Base-by-base conservation (phyloP, 495 filamentous ascomycete species). In the Massariosphaeria phaeospora region DNA sequence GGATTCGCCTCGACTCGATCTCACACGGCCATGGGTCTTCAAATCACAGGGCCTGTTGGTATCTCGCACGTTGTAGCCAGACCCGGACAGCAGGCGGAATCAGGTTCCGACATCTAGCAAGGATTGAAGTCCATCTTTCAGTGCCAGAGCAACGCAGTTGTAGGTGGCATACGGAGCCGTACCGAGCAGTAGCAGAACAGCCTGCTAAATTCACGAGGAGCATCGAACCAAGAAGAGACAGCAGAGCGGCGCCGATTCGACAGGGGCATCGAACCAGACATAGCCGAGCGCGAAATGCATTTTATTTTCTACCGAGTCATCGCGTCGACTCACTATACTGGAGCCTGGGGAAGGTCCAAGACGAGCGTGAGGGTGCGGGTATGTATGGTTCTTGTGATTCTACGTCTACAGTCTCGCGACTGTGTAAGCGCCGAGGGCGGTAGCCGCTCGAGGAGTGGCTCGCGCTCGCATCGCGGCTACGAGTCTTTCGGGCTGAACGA, bases 381-480 rank as follows among this genome's bases (percentile, higher is more conserved):
- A 13, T 49, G 11, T 48, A 24, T 57, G 45, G 39, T 36, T 57
- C 46, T 44, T 57, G 54, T 30, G 33, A 30, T 36, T 49, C 52
- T 57, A 23, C n/a, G 8, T 53, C 54, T 44, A 50, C 11, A 30
- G 11, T 44, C 30, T 7, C 46, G 44, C 44, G 54, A n/a, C 36
- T 33, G 17, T 57, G 6, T 57, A 57, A 57, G 54, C 54, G 54
- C 54, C 45, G 45, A 25, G 45, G 25, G 35, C 24, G 54, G n/a
- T 36, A 44, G 44, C 45, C 18, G 38, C 25, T 42, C 17, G 54
- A 50, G 21, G 38, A 41, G 27, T 13, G 35, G 36, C 45, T 44
- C 29, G 44, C 39, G 45, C 12, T 35, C 38, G 46, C 30, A 41
- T 49, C 29, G 38, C 12, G 23, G 26, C 17, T 18, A 25, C 45